phyloP scores from a whole-genome alignment of 2,329 filamentous ascomycete species.

The Orbilia blumenaviensis region DNA sequence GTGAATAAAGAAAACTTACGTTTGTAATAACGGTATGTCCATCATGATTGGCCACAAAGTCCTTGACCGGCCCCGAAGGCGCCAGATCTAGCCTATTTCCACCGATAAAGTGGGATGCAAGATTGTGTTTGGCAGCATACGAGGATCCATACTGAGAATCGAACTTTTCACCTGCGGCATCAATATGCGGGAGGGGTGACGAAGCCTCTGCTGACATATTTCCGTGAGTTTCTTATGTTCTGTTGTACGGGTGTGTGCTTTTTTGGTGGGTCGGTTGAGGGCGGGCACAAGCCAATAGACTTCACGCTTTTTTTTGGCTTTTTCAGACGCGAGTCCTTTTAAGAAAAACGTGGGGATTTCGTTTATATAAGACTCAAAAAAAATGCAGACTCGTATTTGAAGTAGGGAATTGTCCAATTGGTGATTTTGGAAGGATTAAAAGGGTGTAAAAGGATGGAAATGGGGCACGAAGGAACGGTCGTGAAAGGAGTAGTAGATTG shows the following conservation, averaged over 20 bases:
- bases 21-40: conserved; percentile 99
- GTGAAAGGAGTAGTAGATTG: conserved; percentile 31
- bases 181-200: conserved; percentile 36
- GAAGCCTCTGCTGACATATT: conserved; percentile 58
- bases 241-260: background rate
- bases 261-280: conserved; percentile 28
- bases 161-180: conserved; percentile 17
- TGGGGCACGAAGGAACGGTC: conserved; percentile 16
- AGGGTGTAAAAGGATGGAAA: background rate
- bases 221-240: too few species aligned
- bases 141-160: conserved; percentile 68
- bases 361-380: conserved; percentile 1
- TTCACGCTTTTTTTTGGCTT: background rate
- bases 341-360: background rate
- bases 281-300: conserved; percentile 8
- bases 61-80: conserved; percentile 85
- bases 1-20: conserved; percentile 67
- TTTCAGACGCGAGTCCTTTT: background rate
- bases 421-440: background rate
- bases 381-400: background rate
- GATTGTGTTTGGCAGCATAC: conserved; percentile 80
- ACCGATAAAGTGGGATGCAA: conserved; percentile 95
- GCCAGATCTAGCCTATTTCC: conserved; percentile 88
- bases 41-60: conserved; percentile 88
- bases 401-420: background rate